Base-by-base conservation (phyloP, 345 rosid genomes). In the Brassica incana region DNA sequence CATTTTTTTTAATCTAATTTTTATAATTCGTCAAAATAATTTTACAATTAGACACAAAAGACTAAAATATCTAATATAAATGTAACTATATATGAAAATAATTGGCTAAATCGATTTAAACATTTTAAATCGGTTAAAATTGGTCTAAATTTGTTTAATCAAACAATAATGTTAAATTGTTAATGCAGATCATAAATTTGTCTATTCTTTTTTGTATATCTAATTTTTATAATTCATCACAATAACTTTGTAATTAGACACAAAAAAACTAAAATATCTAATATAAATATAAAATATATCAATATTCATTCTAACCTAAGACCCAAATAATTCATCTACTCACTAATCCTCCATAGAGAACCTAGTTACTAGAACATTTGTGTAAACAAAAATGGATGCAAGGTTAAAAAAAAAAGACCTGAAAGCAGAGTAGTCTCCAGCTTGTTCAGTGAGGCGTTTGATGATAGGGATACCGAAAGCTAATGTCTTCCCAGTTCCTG, bases 401-500 rank as follows among this genome's bases (percentile, higher is more conserved):
- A 40, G 20, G 73, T n/a, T 15, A 38, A 48, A 6, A 40, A 27
- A 32, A 50, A 48, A 77, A 72, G 33, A 95, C 99, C 97, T 88
- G 33, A 66, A 78, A 27, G 88, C 82, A 64, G 83, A 52, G 76
- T 76, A 76, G 56, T 56, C 80, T 18, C 85, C 87, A 75, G 78
- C 77, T 70, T 87, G 86, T 75, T 91, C 94, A 54, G 94, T 93
- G 59, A 95, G 90, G 3, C 81, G 85, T 83, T 95, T 95, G 20
- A 95, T 82, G 66, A 95, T 91, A 7, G 98, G 99, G 33, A 95
- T 93, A 16, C 98, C 99, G 29, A 95, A 95, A 70, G 99, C 99
- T 76, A 95, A 83, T 15, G 98, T 95, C 91, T 95, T 95, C 18
- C 99, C 99, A 25, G 99, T 95, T 74, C 99, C 98, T 33, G 99